Base-by-base conservation (phyloP, 2,329 filamentous ascomycete genomes). In the Anthostomella pinea region DNA sequence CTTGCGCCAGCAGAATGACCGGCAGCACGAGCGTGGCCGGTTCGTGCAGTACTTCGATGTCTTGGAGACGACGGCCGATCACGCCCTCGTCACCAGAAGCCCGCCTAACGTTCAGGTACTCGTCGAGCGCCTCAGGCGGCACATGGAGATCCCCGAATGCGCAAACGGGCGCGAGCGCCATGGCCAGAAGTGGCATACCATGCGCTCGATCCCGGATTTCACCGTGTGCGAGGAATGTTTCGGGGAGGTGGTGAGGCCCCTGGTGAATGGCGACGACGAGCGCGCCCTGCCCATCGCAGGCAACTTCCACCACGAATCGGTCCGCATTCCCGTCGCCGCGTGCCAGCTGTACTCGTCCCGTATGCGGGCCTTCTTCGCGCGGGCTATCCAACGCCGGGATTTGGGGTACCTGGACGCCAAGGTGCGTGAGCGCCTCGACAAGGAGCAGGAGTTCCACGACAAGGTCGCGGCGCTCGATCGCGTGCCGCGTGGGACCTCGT, bases 221-320 rank as follows among this genome's bases (percentile, higher is more conserved):
- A 88, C 85, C 1, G 83, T 95, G 4, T 97, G 90, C 62, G 80
- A 85, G 46, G 87, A 91, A 60, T 97, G 90, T 60, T 95, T 85
- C 58, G 77, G 87, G 11, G 81, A 87, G 15, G 76, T 87, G 1
- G 78, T 95, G n/a, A 79, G 76, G 62, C 88, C 89, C 1, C 68
- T 79, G 33, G 64, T 82, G 2, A 67, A 72, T 19, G 67, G 72
- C 3, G 63, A 72, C 24, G 51, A 64, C 34, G 64, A 65, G 17
- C 40, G 43, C 21, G 38, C 66, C 64, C n/a, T n/a, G n/a, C n/a
- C n/a, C n/a, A 38, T 90, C 16, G 80, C 84, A 8, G 66, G 73
- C 13, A 77, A 82, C 46, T 85, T 93, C 49, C 79, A 77, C 45
- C 71, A 73, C 38, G 70, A 76, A 10, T 70, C 79, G 16, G 75